Percentiles rank a stretch among this genome's conserved stretches.
Evolutionary conservation across 192 early-diverging fungal genomes (phyloP).

Genomic region (Backusella tarrabulga): DNA sequence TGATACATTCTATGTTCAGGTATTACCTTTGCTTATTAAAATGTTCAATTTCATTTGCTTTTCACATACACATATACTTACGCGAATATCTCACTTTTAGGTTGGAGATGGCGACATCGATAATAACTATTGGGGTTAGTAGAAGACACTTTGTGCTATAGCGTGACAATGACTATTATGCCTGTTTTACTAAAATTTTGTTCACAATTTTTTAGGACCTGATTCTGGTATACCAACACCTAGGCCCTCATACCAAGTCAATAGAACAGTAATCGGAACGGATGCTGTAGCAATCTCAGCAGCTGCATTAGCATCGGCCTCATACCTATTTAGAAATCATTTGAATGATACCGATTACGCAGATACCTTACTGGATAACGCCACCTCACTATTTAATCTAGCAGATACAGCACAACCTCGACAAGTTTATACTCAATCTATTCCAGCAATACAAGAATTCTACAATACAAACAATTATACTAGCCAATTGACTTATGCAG

Average conservation of each 20-base stretch:
- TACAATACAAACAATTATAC: slow-evolving; percentile 44
- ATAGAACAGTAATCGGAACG: slow-evolving; percentile 45
- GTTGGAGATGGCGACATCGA: slow-evolving; percentile 44
- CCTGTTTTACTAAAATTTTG: not conserved
- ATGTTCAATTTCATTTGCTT: not conserved
- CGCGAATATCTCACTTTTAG: slow-evolving; percentile 9
- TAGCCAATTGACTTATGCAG: slow-evolving; percentile 54
- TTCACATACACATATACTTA: not conserved
- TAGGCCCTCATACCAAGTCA: slow-evolving; percentile 49
- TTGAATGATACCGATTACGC: slow-evolving; percentile 50
- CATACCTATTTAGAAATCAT: slow-evolving; percentile 47
- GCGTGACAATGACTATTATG: not conserved
- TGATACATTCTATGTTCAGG: slow-evolving; percentile 52
- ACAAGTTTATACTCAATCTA: slow-evolving; percentile 39
- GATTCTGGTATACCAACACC: slow-evolving; percentile 46
- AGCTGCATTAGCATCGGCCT: slow-evolving; percentile 54
- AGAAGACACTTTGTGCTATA: slow-evolving; percentile 20
- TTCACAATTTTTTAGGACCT: slow-evolving; percentile 17
- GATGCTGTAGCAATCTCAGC: slow-evolving; percentile 56
- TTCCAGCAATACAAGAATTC: slow-evolving; percentile 38
- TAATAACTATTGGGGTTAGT: slow-evolving; percentile 57
- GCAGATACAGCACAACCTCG: slow-evolving; percentile 49
- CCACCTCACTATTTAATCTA: slow-evolving; percentile 42
- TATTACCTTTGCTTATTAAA: not conserved
- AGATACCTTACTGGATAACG: slow-evolving; percentile 38